Evolutionary conservation across 192 early-diverging fungal species (phyloP).

Genomic region (Gigaspora rosea): DNA sequence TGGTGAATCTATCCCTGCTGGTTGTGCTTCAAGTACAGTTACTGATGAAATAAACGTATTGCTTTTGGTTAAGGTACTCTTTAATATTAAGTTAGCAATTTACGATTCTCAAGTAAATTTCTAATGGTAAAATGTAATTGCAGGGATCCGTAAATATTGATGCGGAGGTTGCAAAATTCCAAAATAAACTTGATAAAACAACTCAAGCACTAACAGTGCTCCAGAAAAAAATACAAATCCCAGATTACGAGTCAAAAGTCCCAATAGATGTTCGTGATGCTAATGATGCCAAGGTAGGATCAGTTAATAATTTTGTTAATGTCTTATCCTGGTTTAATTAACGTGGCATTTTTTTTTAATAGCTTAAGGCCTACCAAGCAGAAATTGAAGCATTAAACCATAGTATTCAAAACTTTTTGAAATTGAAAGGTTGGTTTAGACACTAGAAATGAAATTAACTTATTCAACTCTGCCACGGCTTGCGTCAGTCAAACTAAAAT

Average conservation of each 20-base stretch:
- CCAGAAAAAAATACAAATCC: conserved; percentile 61
- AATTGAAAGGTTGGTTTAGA: conserved; percentile 44
- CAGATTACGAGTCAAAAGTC: conserved; percentile 74
- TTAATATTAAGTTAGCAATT: not conserved
- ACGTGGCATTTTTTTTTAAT: not conserved
- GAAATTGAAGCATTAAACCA: conserved; percentile 73
- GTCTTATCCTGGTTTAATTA: not conserved
- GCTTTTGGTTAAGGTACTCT: conserved; percentile 70
- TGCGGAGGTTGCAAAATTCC: conserved; percentile 79
- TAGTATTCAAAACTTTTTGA: conserved; percentile 72
- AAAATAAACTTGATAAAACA: conserved; percentile 72
- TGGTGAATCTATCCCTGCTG: conserved; percentile 64
- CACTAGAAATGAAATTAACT: not conserved
- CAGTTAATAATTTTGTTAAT: not conserved
- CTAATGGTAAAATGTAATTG: not conserved
- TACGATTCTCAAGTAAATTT: too few species aligned
- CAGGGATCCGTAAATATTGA: conserved; percentile 71
- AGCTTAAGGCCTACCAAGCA: conserved; percentile 71
- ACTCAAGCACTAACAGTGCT: conserved; percentile 59
- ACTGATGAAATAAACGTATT: conserved; percentile 71
- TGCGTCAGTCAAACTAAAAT: too few species aligned
- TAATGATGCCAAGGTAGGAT: conserved; percentile 56
- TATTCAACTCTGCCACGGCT: too few species aligned
- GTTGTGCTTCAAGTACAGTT: conserved; percentile 74
- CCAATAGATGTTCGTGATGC: conserved; percentile 70